Evolutionary conservation across 1,284 basidiomycete species (phyloP), one percentile per base, ranked within the genome.

Genomic region (Golubevia sp.): DNA sequence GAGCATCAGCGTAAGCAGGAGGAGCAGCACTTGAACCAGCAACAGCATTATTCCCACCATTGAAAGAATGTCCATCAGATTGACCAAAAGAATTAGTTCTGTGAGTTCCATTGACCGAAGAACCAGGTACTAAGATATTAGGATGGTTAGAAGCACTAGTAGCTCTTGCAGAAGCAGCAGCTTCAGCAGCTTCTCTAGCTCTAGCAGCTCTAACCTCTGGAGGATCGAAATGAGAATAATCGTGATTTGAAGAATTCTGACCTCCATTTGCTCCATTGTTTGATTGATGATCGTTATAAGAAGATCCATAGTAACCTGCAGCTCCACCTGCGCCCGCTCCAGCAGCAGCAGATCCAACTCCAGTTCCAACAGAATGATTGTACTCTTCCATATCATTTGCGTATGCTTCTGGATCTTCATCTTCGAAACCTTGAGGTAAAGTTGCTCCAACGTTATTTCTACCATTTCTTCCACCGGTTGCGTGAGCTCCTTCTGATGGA

Each of bases 191-290:
- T 55, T 77, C 66, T 20, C 68, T 58, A 11, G 66, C 70, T n/a
- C 76, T 67, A 23, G 63, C 63, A 26, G 72, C 74, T 8, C 73
- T 68, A 21, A 77, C 70, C 55, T 77, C 76, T 25, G 74, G 74
- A 15, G 76, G 71, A 61, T 77, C 76, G 55, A 77, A 69, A 58
- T 77, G 75, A 58, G 59, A 67, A 64, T 77, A 77, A 34, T 73
- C 69, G 1, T 68, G 73, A 49, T 63, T 71, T 4, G 70, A 59
- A 4, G 59, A 62, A 5, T 5, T 3, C 4, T 34, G 4, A 34
- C 30, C 30, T 5, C 30, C 30, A 34, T 3, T 5, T 5, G 30
- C 11, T 5, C 5, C 4, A 5, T 34, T 3, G 4, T 3, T 3
- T 5, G 30, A 3, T 34, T 34, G 30, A 5, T 34, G 30, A 34